Evolutionary conservation across 2,329 filamentous ascomycete species (phyloP).

Genomic region (Penicillium hesseltinei): DNA sequence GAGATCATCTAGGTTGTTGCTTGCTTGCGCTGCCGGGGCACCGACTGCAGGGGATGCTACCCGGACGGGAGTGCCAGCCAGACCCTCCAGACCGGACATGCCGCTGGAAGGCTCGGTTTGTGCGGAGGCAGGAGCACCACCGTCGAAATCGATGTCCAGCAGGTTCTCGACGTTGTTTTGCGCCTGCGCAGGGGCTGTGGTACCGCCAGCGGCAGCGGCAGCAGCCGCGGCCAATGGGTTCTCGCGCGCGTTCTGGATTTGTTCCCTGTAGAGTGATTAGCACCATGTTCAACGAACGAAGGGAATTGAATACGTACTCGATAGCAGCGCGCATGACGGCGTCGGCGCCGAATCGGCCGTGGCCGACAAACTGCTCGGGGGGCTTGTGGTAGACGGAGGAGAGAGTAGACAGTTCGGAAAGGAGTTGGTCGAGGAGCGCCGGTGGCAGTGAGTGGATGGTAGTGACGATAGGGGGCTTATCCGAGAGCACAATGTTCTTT

Average conservation of each 20-base stretch:
- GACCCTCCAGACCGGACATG: slow-evolving; percentile 61
- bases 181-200: slow-evolving; percentile 48
- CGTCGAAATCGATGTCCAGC: slow-evolving; percentile 94
- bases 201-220: slow-evolving; percentile 59
- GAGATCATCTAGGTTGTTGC: slow-evolving; percentile 75
- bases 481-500: slow-evolving; percentile 89
- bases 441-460: slow-evolving; percentile 89
- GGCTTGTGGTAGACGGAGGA: slow-evolving; percentile 98
- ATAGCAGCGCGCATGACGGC: slow-evolving; percentile 94
- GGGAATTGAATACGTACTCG: slow-evolving; percentile 54
- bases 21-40: slow-evolving; percentile 29
- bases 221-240: slow-evolving; percentile 88
- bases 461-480: slow-evolving; percentile 89
- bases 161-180: slow-evolving; percentile 90
- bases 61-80: slow-evolving; percentile 58
- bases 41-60: slow-evolving; percentile 46
- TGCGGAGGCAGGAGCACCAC: slow-evolving; percentile 82
- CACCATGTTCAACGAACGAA: not conserved
- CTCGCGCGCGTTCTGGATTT: slow-evolving; percentile 84
- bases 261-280: slow-evolving; percentile 58
- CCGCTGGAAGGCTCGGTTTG: slow-evolving; percentile 62
- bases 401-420: slow-evolving; percentile 86
- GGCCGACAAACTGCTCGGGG: slow-evolving; percentile 94
- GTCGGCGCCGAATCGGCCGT: slow-evolving; percentile 89
- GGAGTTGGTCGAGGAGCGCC: slow-evolving; percentile 81